Evolutionary conservation across 805 yeast genomes (phyloP), one percentile per base, ranked within the genome.

Genomic region (Candida mattraensis): DNA sequence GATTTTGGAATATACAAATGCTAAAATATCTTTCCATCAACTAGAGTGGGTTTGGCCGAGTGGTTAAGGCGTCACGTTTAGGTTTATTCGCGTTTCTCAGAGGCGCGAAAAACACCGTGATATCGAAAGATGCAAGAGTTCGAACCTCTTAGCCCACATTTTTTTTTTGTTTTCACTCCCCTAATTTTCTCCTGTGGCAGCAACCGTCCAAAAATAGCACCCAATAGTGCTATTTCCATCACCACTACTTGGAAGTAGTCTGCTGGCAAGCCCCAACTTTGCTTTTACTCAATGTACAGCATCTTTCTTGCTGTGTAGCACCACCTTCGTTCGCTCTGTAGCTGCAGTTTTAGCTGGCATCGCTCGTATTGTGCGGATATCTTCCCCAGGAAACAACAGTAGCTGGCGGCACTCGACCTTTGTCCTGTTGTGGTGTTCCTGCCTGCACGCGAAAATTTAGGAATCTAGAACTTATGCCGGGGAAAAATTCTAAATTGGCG

Each of bases 11-110:
- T 24, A 20, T 20, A 11, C 23, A n/a, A n/a, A 7, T 20, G 23
- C 7, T 11, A 20, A 7, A 8, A 11, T 7, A 7, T 7, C 7
- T 8, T 20, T 15, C 18, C 20, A 24, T 12, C 28, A 14, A 40
- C 19, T 16, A 19, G 25, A 28, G 55, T 44, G 53, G 51, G 55
- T 47, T 50, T 50, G 53, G 55, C 55, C 53, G 53, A 50, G 55
- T 50, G 53, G 55, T 48, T 48, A 50, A 48, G 53, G 55, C 55
- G 55, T 49, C 55, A 47, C 53, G 51, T 48, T 50, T 48, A 50
- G 53, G 55, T 45, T 35, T 16, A 25, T n/a, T 7, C 7, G 9
- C 15, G 12, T n/a, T n/a, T n/a, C n/a, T n/a, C n/a, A n/a, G n/a
- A n/a, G 19, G 28, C 25, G 15, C 30, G 12, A 33, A 32, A 43